Percentiles rank a stretch among this genome's conserved stretches.
Evolutionary conservation across 495 filamentous ascomycete genomes (phyloP).

Genomic region (Talaromyces proteolyticus): DNA sequence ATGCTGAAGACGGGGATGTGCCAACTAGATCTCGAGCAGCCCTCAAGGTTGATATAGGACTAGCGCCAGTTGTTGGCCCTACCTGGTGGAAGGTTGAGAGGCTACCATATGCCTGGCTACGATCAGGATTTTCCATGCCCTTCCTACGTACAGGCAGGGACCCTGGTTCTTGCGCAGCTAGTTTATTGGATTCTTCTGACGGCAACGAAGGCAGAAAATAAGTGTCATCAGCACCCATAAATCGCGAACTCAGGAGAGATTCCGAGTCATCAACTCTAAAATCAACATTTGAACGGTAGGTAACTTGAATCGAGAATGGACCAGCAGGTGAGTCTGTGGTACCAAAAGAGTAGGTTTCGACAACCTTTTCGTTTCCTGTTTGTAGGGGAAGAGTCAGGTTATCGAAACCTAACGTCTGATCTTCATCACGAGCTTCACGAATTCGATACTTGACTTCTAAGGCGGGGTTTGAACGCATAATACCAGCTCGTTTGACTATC

Average conservation of each 20-base stretch:
- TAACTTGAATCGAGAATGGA: conserved; percentile 70
- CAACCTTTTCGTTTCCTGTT: conserved; percentile 57
- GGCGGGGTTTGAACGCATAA: conserved; percentile 57
- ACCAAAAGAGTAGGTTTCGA: conserved; percentile 72
- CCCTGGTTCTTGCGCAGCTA: conserved; percentile 54
- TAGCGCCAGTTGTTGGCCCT: conserved; percentile 66
- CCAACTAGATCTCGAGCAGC: conserved; percentile 51
- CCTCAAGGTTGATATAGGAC: conserved; percentile 80
- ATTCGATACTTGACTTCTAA: conserved; percentile 74
- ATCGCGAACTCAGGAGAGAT: conserved; percentile 86
- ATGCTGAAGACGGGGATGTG: conserved; percentile 45
- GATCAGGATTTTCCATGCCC: conserved; percentile 49
- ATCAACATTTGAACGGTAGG: conserved; percentile 80
- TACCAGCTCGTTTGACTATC: conserved; percentile 67
- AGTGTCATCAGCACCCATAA: conserved; percentile 86
- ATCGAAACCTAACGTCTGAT: conserved; percentile 43
- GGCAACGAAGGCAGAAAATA: conserved; percentile 73
- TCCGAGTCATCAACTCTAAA: conserved; percentile 91
- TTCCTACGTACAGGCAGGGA: conserved; percentile 58
- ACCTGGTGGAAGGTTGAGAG: conserved; percentile 88
- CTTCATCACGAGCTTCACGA: conserved; percentile 32
- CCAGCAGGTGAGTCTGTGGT: conserved; percentile 82
- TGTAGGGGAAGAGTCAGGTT: conserved; percentile 66
- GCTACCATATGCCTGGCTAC: conserved; percentile 83
- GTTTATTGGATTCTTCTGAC: conserved; percentile 28